Evolutionary conservation across 768 basidiomycete genomes (phyloP), one percentile per base, ranked within the genome.

Genomic region (Baorangia bicolor): DNA sequence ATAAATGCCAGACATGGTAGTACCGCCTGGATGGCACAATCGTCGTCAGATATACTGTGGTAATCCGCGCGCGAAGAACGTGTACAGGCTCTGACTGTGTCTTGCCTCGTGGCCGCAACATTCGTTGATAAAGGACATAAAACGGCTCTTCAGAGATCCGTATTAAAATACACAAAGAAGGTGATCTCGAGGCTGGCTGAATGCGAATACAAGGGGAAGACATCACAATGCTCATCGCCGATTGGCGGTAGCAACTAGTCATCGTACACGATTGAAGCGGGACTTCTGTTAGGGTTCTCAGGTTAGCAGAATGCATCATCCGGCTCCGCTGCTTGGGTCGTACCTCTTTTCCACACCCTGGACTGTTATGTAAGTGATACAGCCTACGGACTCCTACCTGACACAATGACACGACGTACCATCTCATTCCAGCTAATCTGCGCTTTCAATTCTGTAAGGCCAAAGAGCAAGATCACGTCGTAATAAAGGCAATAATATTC

Each of bases 381-480:
- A 20, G 20, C 18, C 18, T 11, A 0, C n/a, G 20, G 16, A 16
- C 25, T 21, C 8, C 2, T 13, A 34, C 9, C n/a, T 9, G 1
- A 5, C 4, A 14, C 1, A 4, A 46, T 23, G 12, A 31, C 5
- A 23, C 20, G 34, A 45, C 58, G 31, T 11, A 64, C 64, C 58
- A 8, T 35, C 9, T 79, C 72, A 11, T 60, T 62, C 80, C 80
- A 81, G 2, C 68, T 61, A 27, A 79, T 71, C 34, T 79, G 74
- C 0, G 78, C 80, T 55, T 77, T 75, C 31, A 80, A 55, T 50
- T 81, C 80, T 0, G 78, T 76, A 11, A 73, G 51, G 2, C 79
- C 79, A 44, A 78, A 75, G 11, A 71, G 64, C 14, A 81, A 49
- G 14, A 78, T 57, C 4, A 80, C 62, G 5, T 74, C 66, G 44